Conservation (phyloP, 257 asterid genomes). For the Dorcoceras hygrometricum region DNA sequence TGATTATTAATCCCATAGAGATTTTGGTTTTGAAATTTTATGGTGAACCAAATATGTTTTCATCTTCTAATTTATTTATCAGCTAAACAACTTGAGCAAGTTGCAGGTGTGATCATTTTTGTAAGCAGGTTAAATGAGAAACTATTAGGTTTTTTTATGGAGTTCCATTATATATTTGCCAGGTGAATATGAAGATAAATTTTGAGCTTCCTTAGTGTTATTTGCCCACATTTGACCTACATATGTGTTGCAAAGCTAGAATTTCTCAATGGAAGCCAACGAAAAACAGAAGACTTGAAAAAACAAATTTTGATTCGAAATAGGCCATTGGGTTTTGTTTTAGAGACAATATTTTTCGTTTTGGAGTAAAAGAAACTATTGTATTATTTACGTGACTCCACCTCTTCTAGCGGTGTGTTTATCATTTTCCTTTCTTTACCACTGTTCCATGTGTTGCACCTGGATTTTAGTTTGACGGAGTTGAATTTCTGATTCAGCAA, state of each 20-base stretch:
- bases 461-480: too few species aligned
- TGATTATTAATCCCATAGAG: background rate
- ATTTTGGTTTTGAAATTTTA: background rate
- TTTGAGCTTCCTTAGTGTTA: too few species aligned
- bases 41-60: background rate
- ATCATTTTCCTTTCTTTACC: too few species aligned
- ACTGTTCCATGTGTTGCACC: too few species aligned
- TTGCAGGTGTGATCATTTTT: background rate
- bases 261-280: background rate
- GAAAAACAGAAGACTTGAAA: too few species aligned
- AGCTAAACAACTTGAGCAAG: background rate
- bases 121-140: background rate
- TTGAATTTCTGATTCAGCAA: conserved; percentile 64
- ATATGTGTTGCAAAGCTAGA: background rate
- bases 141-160: background rate
- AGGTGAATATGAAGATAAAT: background rate
- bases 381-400: too few species aligned
- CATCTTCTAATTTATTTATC: background rate
- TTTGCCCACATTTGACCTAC: too few species aligned
- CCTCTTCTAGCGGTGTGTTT: too few species aligned
- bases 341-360: too few species aligned
- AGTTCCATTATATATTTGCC: background rate
- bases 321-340: background rate
- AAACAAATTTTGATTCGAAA: too few species aligned
- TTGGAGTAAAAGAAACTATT: too few species aligned